phyloP scores from a whole-genome alignment of 139 green algal species.

The Coelastrella sp. region DNA sequence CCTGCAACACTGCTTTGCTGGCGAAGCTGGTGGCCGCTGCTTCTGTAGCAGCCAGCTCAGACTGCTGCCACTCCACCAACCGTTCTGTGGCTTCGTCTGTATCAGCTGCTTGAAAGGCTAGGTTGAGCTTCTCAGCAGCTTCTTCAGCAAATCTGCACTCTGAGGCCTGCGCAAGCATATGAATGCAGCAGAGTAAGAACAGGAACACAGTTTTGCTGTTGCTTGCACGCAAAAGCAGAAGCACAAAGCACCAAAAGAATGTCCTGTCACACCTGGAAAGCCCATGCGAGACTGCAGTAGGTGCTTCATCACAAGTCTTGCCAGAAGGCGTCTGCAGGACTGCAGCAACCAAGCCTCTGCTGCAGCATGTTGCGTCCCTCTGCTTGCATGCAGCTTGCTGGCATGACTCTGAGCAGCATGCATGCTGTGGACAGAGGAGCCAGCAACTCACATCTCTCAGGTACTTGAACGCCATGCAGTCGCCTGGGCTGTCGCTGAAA shows the following conservation, averaged over 20 bases:
- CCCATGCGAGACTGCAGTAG: too few species aligned
- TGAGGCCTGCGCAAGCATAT: conserved; percentile 58
- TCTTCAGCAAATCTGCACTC: conserved; percentile 70
- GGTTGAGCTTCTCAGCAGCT: conserved; percentile 52
- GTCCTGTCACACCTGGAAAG: too few species aligned
- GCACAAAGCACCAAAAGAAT: too few species aligned
- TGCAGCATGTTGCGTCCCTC: too few species aligned
- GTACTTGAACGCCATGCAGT: conserved; percentile 90
- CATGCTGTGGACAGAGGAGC: not conserved
- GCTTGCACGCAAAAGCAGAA: too few species aligned
- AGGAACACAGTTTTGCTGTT: not conserved
- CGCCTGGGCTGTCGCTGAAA: conserved; percentile 71
- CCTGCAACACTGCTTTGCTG: conserved; percentile 32
- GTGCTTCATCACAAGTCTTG: too few species aligned
- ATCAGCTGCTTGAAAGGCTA: conserved; percentile 56
- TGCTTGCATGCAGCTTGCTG: conserved; percentile 3
- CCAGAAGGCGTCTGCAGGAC: too few species aligned
- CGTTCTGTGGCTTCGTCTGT: conserved; percentile 57
- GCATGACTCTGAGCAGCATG: too few species aligned
- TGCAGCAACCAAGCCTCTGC: not conserved
- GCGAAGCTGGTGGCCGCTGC: not conserved
- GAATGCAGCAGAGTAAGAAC: not conserved
- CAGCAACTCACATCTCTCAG: conserved; percentile 73
- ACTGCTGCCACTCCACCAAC: conserved; percentile 53
- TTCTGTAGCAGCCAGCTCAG: conserved; percentile 1